A percentile compares a stretch with the other conserved stretches of the same genome.
phyloP scores from a whole-genome alignment of 495 filamentous ascomycete species.

The Penicillium mononematosum region DNA sequence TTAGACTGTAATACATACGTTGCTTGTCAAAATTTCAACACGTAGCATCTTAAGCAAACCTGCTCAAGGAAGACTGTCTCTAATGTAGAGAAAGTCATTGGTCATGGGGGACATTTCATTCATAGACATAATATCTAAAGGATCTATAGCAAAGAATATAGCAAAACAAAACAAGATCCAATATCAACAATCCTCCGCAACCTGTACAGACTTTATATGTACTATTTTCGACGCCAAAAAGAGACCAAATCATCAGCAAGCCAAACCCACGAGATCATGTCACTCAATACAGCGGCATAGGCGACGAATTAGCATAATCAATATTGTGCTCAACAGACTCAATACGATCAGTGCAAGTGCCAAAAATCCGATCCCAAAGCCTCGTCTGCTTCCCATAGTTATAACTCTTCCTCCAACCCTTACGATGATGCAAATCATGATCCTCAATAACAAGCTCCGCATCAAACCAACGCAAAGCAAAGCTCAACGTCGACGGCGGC shows the following conservation, averaged over 20 bases:
- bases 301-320: constrained; percentile 32
- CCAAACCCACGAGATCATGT: not conserved
- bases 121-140: constrained; percentile 5
- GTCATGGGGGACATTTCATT: constrained; percentile 1
- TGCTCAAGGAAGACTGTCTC: not conserved
- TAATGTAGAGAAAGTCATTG: not conserved
- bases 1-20: constrained; percentile 11
- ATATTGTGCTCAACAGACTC: constrained; percentile 33
- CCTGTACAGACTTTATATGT: not conserved
- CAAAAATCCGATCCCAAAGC: constrained; percentile 42
- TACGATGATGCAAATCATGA: constrained; percentile 42
- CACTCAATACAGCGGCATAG: constrained; percentile 32
- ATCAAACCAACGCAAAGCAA: constrained; percentile 27
- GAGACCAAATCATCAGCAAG: constrained; percentile 1
- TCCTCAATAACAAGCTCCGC: constrained; percentile 40
- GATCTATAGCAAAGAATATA: constrained; percentile 10
- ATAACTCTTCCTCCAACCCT: constrained; percentile 41
- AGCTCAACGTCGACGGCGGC: constrained; percentile 34
- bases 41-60: not conserved
- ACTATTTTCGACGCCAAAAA: not conserved
- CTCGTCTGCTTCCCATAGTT: constrained; percentile 46
- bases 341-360: constrained; percentile 33
- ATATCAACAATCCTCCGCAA: not conserved
- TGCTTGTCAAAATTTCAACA: not conserved
- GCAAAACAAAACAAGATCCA: constrained; percentile 3